Conservation (phyloP, 768 basidiomycete species). For the Hericium rajendrae region DNA sequence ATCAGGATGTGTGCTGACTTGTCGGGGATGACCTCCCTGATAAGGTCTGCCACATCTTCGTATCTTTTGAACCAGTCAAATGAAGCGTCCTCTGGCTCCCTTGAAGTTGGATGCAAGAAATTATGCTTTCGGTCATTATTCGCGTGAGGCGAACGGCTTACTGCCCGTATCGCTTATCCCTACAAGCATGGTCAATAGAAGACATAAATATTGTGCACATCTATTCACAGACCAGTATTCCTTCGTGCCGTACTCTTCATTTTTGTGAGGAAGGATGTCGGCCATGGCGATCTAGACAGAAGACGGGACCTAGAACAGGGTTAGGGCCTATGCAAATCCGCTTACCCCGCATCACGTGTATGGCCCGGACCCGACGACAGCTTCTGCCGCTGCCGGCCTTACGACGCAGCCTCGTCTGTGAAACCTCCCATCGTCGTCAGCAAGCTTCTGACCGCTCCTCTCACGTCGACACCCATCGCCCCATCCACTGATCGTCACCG, state of each 20-base stretch:
- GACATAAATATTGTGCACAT: not conserved
- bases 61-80: slow-evolving; percentile 91
- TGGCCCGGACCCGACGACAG: not conserved
- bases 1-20: slow-evolving; percentile 58
- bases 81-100: slow-evolving; percentile 46
- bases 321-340: not conserved
- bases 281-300: slow-evolving; percentile 1
- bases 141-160: slow-evolving; percentile 22
- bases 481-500: not conserved
- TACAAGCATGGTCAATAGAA: slow-evolving; percentile 15
- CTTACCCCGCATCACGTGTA: not conserved
- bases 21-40: slow-evolving; percentile 54
- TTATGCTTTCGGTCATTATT: not conserved
- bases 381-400: not conserved
- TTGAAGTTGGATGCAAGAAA: slow-evolving; percentile 18
- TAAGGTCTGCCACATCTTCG: slow-evolving; percentile 50
- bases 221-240: slow-evolving; percentile 47
- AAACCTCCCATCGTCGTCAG: not conserved
- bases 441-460: not conserved
- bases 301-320: not conserved
- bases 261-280: slow-evolving; percentile 41
- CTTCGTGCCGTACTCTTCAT: slow-evolving; percentile 59
- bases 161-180: slow-evolving; percentile 66
- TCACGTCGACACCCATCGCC: not conserved
- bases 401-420: not conserved